Percentiles rank a stretch among this genome's conserved stretches.
Evolutionary conservation across 2,329 filamentous ascomycete genomes (phyloP).

Genomic region (Lecanicillium sp.): DNA sequence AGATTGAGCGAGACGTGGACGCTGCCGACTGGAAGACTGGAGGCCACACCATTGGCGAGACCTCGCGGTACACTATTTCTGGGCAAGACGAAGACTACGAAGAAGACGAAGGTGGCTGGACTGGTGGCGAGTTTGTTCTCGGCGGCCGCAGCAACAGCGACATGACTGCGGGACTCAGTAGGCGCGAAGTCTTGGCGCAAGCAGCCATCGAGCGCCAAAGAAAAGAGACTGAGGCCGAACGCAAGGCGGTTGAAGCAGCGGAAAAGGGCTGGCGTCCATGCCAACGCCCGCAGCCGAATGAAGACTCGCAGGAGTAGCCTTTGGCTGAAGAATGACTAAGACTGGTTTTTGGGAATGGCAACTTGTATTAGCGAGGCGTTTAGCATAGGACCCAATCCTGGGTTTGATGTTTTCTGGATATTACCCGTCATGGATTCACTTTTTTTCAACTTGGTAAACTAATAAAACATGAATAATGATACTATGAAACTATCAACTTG

Average conservation of each 20-base stretch:
- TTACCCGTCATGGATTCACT: too few species aligned
- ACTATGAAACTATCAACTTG: neutral
- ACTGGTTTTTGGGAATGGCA: neutral
- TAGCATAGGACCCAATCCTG: neutral
- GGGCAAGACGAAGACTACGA: conserved; percentile 37
- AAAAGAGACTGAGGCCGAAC: conserved; percentile 23
- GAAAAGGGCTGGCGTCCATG: conserved; percentile 22
- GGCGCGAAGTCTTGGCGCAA: conserved; percentile 65
- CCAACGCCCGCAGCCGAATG: conserved; percentile 15
- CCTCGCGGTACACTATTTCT: conserved; percentile 50
- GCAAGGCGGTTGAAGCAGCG: conserved; percentile 19
- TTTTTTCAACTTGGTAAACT: too few species aligned
- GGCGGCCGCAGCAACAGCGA: conserved; percentile 45
- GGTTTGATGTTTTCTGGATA: too few species aligned
- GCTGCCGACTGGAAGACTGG: conserved; percentile 68
- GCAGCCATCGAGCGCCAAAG: conserved; percentile 27
- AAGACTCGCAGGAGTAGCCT: conserved; percentile 1
- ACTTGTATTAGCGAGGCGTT: neutral
- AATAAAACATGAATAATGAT: neutral
- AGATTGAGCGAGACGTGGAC: conserved; percentile 83
- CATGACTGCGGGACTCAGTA: conserved; percentile 42
- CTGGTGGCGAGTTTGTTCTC: conserved; percentile 69
- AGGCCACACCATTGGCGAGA: conserved; percentile 57
- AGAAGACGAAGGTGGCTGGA: conserved; percentile 68
- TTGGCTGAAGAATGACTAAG: neutral